A percentile compares a stretch with the other conserved stretches of the same genome.
These are phyloP conservation scores for Spinacia oleracea DNA, from an alignment of 179 eudicot species.

Conservation along the genomic window DNA sequence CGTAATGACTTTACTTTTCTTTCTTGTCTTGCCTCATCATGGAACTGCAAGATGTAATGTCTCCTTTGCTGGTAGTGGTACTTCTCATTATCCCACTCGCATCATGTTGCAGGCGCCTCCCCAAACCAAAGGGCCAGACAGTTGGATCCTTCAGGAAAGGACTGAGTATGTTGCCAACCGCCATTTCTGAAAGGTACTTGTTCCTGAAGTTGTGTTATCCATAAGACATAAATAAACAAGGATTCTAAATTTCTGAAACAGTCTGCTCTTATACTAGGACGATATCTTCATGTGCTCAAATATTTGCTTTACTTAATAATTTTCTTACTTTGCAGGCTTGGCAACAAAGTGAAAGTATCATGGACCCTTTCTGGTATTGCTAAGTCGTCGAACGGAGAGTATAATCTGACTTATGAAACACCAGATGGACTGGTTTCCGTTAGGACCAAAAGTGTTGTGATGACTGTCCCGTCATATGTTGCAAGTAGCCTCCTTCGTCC, in stretches of 20 bases:
- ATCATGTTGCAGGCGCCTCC: constrained; percentile 62
- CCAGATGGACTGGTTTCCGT: constrained; percentile 60
- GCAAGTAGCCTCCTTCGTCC: constrained; percentile 68
- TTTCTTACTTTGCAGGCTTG: constrained; percentile 49
- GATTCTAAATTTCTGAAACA: not conserved
- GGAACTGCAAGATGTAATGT: not conserved
- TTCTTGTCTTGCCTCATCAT: not conserved
- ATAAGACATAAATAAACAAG: not conserved
- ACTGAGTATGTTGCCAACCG: constrained; percentile 65
- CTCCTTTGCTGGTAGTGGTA: not conserved
- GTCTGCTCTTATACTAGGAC: not conserved
- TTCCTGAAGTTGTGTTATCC: not conserved
- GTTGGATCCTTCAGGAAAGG: constrained; percentile 89
- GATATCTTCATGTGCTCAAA: not conserved
- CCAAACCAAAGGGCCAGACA: constrained; percentile 82
- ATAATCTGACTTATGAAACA: constrained; percentile 68
- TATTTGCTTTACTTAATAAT: not conserved
- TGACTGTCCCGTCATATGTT: constrained; percentile 78
- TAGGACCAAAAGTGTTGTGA: constrained; percentile 59
- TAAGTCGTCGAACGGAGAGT: constrained; percentile 51
- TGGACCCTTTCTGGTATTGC: constrained; percentile 66
- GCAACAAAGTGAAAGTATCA: constrained; percentile 68
- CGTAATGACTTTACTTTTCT: constrained; percentile 16
- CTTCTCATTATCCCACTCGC: not conserved
- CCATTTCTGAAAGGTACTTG: constrained; percentile 63